Conservation (phyloP, 495 filamentous ascomycete species). For the Penicillium taxi region DNA sequence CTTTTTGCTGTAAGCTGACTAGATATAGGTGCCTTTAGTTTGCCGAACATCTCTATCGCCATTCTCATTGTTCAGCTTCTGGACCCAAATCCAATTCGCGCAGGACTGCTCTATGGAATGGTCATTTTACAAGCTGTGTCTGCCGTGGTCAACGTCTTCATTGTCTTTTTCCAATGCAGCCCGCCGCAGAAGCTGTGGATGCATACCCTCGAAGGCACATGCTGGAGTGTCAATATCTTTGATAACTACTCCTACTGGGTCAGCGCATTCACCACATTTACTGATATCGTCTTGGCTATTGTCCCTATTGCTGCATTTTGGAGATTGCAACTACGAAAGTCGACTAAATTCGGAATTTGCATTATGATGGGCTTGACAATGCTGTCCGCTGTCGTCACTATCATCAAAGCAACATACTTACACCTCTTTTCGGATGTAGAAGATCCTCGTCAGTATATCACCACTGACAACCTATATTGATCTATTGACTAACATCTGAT, state of each 20-base stretch:
- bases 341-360: slow-evolving; percentile 15
- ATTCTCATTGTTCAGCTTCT: slow-evolving; percentile 19
- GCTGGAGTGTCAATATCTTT: slow-evolving; percentile 15
- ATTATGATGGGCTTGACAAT: slow-evolving; percentile 23
- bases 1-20: too few relatives aligned
- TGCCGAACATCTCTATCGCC: slow-evolving; percentile 21
- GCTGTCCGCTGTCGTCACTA: slow-evolving; percentile 15
- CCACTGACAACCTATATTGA: too few relatives aligned
- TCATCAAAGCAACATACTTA: slow-evolving; percentile 15
- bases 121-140: slow-evolving; percentile 15
- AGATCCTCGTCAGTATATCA: slow-evolving; percentile 11
- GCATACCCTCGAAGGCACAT: slow-evolving; percentile 6
- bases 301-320: slow-evolving; percentile 20
- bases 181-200: slow-evolving; percentile 16
- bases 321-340: slow-evolving; percentile 19
- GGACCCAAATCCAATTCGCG: slow-evolving; percentile 15
- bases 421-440: slow-evolving; percentile 11
- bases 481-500: background rate
- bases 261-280: slow-evolving; percentile 19
- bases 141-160: slow-evolving; percentile 15
- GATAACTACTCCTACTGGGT: slow-evolving; percentile 17
- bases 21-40: slow-evolving; percentile 16
- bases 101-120: slow-evolving; percentile 13
- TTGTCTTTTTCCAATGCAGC: slow-evolving; percentile 19
- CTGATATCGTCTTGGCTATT: slow-evolving; percentile 21